These are phyloP conservation scores for Zymoseptoria brevis DNA, from an alignment of 2,329 filamentous ascomycete genomes.

Conservation along the genomic window DNA sequence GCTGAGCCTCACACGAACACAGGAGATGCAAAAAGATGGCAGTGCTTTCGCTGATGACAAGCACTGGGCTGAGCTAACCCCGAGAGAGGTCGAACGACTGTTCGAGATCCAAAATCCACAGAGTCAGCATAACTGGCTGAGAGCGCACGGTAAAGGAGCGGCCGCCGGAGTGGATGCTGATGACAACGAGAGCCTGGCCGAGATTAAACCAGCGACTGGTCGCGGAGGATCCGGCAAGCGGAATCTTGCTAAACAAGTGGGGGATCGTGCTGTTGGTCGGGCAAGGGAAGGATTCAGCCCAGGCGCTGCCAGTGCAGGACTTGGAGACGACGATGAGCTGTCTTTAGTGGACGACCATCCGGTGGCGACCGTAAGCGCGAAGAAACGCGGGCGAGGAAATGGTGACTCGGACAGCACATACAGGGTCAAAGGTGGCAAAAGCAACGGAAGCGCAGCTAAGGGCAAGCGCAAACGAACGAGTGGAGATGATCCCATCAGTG, in stretches of 20 bases:
- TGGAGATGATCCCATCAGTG: slow-evolving; percentile 13
- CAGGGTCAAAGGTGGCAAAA: slow-evolving; percentile 42
- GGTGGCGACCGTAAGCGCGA: slow-evolving; percentile 19
- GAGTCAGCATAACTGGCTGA: slow-evolving; percentile 90
- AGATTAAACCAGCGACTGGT: slow-evolving; percentile 52
- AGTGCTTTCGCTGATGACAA: slow-evolving; percentile 14
- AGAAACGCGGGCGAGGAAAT: slow-evolving; percentile 27
- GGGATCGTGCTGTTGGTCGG: slow-evolving; percentile 28
- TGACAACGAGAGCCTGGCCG: slow-evolving; percentile 70
- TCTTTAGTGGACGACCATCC: slow-evolving; percentile 16
- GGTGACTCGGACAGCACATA: slow-evolving; percentile 39
- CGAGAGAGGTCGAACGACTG: slow-evolving; percentile 40
- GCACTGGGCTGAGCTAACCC: slow-evolving; percentile 32
- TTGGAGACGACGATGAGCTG: slow-evolving; percentile 35
- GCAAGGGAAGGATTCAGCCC: slow-evolving; percentile 30
- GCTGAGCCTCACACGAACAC: slow-evolving; percentile 35
- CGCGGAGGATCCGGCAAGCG: slow-evolving; percentile 25
- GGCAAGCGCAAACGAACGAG: slow-evolving; percentile 27
- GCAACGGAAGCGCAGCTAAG: slow-evolving; percentile 36
- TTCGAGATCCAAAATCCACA: slow-evolving; percentile 68
- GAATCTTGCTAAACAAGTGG: slow-evolving; percentile 31
- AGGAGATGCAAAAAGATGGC: slow-evolving; percentile 11
- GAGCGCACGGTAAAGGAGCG: slow-evolving; percentile 20
- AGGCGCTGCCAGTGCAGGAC: slow-evolving; percentile 22
- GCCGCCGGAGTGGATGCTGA: slow-evolving; percentile 19